Conservation (phyloP, 768 basidiomycete species). For the Suillus hirtellus region DNA sequence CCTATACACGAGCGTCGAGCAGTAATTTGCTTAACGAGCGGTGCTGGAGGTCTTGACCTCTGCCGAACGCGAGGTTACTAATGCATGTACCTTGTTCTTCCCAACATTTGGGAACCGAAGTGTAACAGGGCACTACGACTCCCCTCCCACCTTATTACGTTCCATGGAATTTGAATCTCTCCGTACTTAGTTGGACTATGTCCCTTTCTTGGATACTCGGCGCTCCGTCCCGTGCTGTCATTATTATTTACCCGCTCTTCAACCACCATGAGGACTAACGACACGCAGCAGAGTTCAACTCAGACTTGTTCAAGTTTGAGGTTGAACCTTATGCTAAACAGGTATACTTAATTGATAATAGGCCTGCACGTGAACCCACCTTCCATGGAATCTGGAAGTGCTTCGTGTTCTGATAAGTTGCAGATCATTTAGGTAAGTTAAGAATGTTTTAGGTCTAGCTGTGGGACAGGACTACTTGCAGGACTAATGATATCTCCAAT, state of each 20-base stretch:
- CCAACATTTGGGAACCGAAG: too few species aligned
- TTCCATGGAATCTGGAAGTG: background rate
- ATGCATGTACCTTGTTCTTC: too few species aligned
- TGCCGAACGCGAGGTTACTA: too few species aligned
- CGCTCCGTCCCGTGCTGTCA: slow-evolving; percentile 7
- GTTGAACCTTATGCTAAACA: background rate
- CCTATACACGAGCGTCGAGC: too few species aligned
- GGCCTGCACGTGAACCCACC: background rate
- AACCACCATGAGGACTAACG: background rate
- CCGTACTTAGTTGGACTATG: background rate
- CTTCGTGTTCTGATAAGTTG: background rate
- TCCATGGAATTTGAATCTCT: background rate
- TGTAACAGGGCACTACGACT: too few species aligned
- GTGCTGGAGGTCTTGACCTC: too few species aligned
- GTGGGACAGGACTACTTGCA: background rate
- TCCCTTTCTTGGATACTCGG: background rate
- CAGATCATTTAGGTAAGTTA: slow-evolving; percentile 3
- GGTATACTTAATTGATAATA: background rate
- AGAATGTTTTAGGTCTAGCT: background rate
- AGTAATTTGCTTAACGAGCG: too few species aligned
- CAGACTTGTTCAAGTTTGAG: too few species aligned
- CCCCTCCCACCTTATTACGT: background rate
- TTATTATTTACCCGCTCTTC: background rate
- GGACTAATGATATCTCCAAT: background rate
- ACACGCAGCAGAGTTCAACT: background rate